A percentile compares a stretch with the other conserved stretches of the same genome.
phyloP scores from a whole-genome alignment of 2,329 filamentous ascomycete genomes.

The Massarina eburnea region DNA sequence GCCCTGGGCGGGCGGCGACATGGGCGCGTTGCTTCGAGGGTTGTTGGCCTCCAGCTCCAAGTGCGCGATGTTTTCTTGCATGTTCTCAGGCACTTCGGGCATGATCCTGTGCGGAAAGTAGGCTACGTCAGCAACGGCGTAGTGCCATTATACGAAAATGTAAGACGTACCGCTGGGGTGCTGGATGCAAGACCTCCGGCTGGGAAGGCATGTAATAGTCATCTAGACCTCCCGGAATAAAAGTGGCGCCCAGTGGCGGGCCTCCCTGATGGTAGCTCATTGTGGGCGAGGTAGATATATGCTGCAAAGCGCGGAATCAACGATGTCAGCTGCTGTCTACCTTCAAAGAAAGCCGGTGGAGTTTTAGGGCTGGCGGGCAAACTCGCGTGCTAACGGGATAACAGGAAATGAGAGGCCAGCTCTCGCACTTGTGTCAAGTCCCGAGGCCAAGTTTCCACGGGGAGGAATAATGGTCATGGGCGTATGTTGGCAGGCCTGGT shows the following conservation, averaged over 20 bases:
- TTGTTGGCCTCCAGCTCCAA: slow-evolving; percentile 79
- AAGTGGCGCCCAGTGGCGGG: slow-evolving; percentile 56
- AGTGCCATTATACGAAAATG: slow-evolving; percentile 23
- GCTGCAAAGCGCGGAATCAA: slow-evolving; percentile 14
- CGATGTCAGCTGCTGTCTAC: slow-evolving; percentile 32
- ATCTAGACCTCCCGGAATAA: slow-evolving; percentile 67
- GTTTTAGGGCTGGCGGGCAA: slow-evolving; percentile 16
- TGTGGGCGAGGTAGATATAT: slow-evolving; percentile 15
- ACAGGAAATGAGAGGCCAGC: no score
- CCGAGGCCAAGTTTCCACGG: no score
- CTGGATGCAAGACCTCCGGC: slow-evolving; percentile 68
- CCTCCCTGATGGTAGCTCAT: slow-evolving; percentile 43
- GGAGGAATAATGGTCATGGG: no score
- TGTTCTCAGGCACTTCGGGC: slow-evolving; percentile 94
- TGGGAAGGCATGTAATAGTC: slow-evolving; percentile 64
- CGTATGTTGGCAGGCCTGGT: no score
- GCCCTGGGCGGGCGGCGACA: slow-evolving; percentile 32
- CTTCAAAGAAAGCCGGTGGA: slow-evolving; percentile 9
- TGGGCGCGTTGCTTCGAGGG: slow-evolving; percentile 30
- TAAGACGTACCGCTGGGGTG: slow-evolving; percentile 65
- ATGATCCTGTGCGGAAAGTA: slow-evolving; percentile 66
- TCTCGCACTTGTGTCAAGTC: no score
- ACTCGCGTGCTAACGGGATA: no score
- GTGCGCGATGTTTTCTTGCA: slow-evolving; percentile 90
- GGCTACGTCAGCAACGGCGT: slow-evolving; percentile 33